Percentiles rank a stretch among this genome's conserved stretches.
These are phyloP conservation scores for Penicillium malachiteum DNA, from an alignment of 495 filamentous ascomycete species.

Conservation along the genomic window DNA sequence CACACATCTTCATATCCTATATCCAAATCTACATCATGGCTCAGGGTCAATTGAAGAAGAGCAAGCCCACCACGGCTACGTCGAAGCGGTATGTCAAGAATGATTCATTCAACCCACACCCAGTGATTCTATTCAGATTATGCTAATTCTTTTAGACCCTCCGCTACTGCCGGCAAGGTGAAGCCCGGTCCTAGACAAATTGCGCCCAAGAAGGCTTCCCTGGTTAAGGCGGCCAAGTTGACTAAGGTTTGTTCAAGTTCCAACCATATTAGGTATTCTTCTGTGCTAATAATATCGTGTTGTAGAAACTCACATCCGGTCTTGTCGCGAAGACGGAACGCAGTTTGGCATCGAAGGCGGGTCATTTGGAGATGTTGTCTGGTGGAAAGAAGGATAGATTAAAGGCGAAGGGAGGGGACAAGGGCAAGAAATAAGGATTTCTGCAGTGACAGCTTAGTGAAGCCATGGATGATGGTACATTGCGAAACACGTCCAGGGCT, in stretches of 20 bases:
- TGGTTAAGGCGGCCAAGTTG: slow-evolving; percentile 60
- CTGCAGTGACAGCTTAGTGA: too few relatives aligned
- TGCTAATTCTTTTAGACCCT: too few relatives aligned
- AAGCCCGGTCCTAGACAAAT: slow-evolving; percentile 62
- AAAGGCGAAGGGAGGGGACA: slow-evolving; percentile 16
- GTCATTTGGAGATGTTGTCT: slow-evolving; percentile 69
- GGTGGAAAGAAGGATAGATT: slow-evolving; percentile 61
- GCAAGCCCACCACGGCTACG: slow-evolving; percentile 23
- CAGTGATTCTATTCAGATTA: neutral
- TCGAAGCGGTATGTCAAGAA: slow-evolving; percentile 32
- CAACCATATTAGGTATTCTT: neutral
- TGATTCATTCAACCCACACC: neutral
- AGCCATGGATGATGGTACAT: too few relatives aligned
- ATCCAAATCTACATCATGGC: slow-evolving; percentile 26
- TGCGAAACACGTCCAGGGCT: too few relatives aligned
- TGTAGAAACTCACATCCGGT: slow-evolving; percentile 64
- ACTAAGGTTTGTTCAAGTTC: slow-evolving; percentile 51
- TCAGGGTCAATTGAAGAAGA: slow-evolving; percentile 43
- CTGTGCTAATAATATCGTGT: neutral
- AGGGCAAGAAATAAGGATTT: slow-evolving; percentile 20
- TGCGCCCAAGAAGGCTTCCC: slow-evolving; percentile 63
- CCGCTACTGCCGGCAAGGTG: slow-evolving; percentile 18
- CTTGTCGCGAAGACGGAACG: slow-evolving; percentile 65
- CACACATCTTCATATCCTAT: neutral
- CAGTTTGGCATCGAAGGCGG: slow-evolving; percentile 64